Evolutionary conservation across 768 basidiomycete genomes (phyloP).

Genomic region (Boletus rubescentipes): DNA sequence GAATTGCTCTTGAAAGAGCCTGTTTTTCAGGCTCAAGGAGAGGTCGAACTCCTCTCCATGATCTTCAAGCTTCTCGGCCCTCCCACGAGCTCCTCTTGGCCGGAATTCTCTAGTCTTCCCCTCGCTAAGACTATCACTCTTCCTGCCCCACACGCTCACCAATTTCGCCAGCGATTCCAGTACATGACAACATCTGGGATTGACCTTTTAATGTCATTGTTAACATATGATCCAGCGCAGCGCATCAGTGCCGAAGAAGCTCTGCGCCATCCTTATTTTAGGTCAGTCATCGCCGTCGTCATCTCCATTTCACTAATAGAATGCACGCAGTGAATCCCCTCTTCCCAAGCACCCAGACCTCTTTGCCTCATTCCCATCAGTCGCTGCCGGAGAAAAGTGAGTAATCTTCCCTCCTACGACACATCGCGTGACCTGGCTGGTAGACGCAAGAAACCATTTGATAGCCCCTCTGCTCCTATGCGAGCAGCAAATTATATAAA

Average conservation of each 20-base stretch:
- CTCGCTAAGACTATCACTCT: conserved; percentile 76
- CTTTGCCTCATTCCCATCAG: conserved; percentile 93
- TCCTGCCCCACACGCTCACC: conserved; percentile 69
- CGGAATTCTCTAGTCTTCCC: conserved; percentile 76
- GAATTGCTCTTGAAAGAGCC: conserved; percentile 95
- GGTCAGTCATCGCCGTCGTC: conserved; percentile 39
- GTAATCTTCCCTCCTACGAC: conserved; percentile 18
- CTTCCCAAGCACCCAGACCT: conserved; percentile 94
- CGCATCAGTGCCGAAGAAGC: conserved; percentile 91
- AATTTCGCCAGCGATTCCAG: conserved; percentile 83
- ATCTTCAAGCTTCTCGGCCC: conserved; percentile 94
- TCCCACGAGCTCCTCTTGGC: conserved; percentile 88
- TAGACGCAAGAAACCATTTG: conserved; percentile 75
- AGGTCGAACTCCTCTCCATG: conserved; percentile 88
- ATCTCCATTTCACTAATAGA: conserved; percentile 1
- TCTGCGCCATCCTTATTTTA: conserved; percentile 87
- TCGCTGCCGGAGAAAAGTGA: conserved; percentile 94
- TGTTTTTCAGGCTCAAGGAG: conserved; percentile 95
- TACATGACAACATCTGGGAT: conserved; percentile 82
- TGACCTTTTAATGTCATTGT: conserved; percentile 75
- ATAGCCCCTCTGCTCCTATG: conserved; percentile 78
- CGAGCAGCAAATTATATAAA: conserved; percentile 68
- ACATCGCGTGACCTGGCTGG: conserved; percentile 8
- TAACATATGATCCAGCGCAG: conserved; percentile 86
- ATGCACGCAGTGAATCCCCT: conserved; percentile 73